Percentiles rank a stretch among this genome's conserved stretches.
Conservation (phyloP, 2,329 filamentous ascomycete genomes). For the Bertia moriformis region DNA sequence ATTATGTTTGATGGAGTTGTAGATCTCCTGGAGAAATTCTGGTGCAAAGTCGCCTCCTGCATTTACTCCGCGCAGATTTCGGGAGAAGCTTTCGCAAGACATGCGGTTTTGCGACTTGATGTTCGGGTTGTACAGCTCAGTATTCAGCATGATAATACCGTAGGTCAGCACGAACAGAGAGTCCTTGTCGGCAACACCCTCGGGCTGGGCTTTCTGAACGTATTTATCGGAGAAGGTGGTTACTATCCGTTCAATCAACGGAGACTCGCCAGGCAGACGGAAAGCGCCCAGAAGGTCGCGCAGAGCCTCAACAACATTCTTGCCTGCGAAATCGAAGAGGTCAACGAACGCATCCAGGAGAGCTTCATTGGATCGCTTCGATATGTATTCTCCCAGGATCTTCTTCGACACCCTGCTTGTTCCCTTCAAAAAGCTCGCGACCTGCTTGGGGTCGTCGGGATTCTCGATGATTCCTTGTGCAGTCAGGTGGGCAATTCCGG, state of each 20-base stretch:
- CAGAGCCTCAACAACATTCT: constrained; percentile 80
- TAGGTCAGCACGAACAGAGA: constrained; percentile 83
- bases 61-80: constrained; percentile 84
- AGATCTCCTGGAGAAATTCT: constrained; percentile 75
- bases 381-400: constrained; percentile 79
- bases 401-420: constrained; percentile 83
- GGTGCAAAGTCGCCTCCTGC: constrained; percentile 68
- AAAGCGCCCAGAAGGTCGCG: constrained; percentile 80
- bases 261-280: constrained; percentile 81
- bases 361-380: constrained; percentile 77
- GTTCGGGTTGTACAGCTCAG: constrained; percentile 91
- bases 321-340: constrained; percentile 74
- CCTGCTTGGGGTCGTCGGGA: constrained; percentile 56
- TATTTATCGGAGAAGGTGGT: constrained; percentile 79
- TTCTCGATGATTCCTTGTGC: constrained; percentile 75
- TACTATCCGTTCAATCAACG: constrained; percentile 84
- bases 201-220: constrained; percentile 51
- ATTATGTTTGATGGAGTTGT: constrained; percentile 75
- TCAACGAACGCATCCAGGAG: constrained; percentile 73
- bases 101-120: constrained; percentile 68
- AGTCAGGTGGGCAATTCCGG: constrained; percentile 71
- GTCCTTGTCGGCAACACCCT: constrained; percentile 71
- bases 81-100: constrained; percentile 68
- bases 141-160: constrained; percentile 94
- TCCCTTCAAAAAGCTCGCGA: constrained; percentile 76